phyloP scores from a whole-genome alignment of 2,329 filamentous ascomycete species.

The Penicillium sp. region DNA sequence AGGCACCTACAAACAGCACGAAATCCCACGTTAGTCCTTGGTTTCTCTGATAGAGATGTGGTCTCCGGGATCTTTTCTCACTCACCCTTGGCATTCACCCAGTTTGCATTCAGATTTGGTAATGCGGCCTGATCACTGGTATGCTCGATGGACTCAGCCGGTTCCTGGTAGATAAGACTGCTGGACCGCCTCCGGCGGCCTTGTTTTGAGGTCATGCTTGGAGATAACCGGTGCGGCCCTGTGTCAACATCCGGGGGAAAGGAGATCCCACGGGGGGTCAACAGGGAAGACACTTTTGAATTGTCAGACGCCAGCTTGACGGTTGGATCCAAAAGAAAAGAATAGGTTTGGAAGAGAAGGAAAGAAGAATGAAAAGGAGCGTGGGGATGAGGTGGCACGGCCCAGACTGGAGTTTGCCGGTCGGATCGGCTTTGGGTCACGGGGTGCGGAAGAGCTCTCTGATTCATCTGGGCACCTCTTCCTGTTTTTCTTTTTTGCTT shows the following conservation, averaged over 20 bases:
- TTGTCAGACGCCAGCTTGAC: conserved; percentile 49
- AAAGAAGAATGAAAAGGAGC: conserved; percentile 28
- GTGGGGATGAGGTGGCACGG: conserved; percentile 31
- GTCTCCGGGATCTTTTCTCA: conserved; percentile 8
- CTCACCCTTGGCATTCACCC: conserved; percentile 98
- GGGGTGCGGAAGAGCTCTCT: conserved; percentile 17
- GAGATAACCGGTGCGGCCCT: conserved; percentile 57
- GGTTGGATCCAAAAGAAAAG: conserved; percentile 7
- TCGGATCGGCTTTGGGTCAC: conserved; percentile 25
- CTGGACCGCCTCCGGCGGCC: conserved; percentile 90
- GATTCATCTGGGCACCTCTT: neutral
- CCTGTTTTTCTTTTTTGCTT: conserved; percentile 6
- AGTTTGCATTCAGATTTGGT: conserved; percentile 95
- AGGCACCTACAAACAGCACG: conserved; percentile 67
- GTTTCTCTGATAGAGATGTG: neutral
- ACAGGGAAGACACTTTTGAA: conserved; percentile 94
- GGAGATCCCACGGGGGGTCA: conserved; percentile 85
- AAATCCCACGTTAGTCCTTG: conserved; percentile 7
- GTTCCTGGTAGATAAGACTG: conserved; percentile 97
- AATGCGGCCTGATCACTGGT: conserved; percentile 93
- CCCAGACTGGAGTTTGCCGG: conserved; percentile 24
- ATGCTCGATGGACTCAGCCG: conserved; percentile 93
- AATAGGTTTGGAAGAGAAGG: conserved; percentile 24
- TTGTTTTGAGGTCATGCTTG: conserved; percentile 63
- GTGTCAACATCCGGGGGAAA: conserved; percentile 81